Evolutionary conservation across 129 eudicot genomes (phyloP), one percentile per base, ranked within the genome.

Genomic region (Glebionis coronaria): DNA sequence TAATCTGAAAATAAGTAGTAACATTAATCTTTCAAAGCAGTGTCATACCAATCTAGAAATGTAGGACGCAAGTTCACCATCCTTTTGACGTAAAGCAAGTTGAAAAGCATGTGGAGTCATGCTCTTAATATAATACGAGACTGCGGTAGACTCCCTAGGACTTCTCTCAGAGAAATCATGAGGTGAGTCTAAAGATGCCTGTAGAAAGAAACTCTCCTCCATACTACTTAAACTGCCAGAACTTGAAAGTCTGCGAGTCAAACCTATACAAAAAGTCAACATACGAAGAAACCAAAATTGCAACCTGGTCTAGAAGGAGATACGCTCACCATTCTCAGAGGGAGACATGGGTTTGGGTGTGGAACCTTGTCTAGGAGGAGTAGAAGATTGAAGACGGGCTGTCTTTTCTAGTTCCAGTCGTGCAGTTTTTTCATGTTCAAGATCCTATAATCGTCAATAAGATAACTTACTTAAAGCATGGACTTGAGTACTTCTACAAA

Each of bases 61-160:
- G 57, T 89, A 93, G 51, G 97, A 88, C 25, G 96, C 83, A 60
- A 93, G 90, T 76, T 89, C 99, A 54, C 99, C 99, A 76, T 93
- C 99, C 79, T 86, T 93, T 78, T 89, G 99, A 54, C 95, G 95
- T 65, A 93, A 79, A 46, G 97, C 81, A 66, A 95, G 82, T 79
- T 86, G 91, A 62, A 83, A 92, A 74, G 95, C 82, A 75, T 57
- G 77, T 28, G 90, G 82, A 23, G 85, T 93, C 86, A 84, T 79
- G 82, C 86, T 93, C 69, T 75, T 93, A 61, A 84, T 47, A 74
- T 83, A 89, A 35, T 80, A 88, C 1, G 95, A 80, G 62, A 70
- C 84, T 83, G 72, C 73, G 31, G 73, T 28, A 28, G 83, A 58
- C 73, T 80, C 98, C 59, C 76, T 82, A 16, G 79, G 78, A 61